Conservation (phyloP, 2,329 filamentous ascomycete species). For the Ophiocordyceps camponoti-saundersi region DNA sequence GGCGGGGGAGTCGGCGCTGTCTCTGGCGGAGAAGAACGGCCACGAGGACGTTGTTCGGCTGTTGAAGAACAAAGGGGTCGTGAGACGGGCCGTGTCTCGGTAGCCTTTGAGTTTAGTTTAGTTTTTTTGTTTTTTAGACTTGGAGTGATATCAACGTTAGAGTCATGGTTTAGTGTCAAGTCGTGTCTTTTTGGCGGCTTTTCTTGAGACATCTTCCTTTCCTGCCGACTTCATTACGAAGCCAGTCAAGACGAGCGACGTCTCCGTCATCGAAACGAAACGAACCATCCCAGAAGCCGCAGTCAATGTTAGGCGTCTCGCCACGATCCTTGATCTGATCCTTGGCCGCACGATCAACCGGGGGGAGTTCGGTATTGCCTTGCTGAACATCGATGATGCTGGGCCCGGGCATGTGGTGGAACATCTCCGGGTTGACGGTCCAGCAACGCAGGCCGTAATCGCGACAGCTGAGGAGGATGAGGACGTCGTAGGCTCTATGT, state of each 20-base stretch:
- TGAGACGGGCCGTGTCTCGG: not conserved
- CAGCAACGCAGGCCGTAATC: not conserved
- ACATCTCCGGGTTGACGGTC: not conserved
- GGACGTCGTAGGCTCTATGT: not conserved
- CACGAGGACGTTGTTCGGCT: too few species aligned
- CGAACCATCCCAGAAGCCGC: not conserved
- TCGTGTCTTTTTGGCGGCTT: not conserved
- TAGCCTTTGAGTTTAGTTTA: too few species aligned
- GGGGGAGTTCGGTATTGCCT: not conserved
- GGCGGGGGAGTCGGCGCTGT: too few species aligned
- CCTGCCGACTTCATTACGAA: not conserved
- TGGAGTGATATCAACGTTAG: not conserved
- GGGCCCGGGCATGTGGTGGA: not conserved
- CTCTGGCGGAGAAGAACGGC: too few species aligned
- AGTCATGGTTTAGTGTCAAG: not conserved
- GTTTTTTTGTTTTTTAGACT: too few species aligned
- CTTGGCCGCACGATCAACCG: not conserved
- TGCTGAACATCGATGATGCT: not conserved
- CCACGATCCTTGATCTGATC: not conserved
- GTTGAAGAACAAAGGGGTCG: too few species aligned
- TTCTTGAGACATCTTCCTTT: not conserved
- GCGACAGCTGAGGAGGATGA: not conserved
- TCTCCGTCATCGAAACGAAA: not conserved
- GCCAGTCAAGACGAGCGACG: not conserved
- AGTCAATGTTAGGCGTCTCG: not conserved